Evolutionary conservation across 139 green algal species (phyloP).

Genomic region (Chlorokybus atmophyticus): DNA sequence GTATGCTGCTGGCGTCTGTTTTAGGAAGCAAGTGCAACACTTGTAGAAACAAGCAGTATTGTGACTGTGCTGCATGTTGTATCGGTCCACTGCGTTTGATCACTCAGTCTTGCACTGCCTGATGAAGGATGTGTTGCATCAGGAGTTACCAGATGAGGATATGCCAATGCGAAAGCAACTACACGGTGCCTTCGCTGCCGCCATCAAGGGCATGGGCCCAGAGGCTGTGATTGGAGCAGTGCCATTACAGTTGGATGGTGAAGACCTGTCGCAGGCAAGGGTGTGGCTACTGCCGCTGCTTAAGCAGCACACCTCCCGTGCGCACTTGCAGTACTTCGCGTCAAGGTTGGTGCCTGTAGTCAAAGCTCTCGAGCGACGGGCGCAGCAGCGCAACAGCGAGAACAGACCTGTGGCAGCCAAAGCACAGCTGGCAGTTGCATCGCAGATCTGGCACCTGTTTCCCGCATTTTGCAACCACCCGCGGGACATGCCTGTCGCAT

Average conservation of each 20-base stretch:
- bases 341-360: conserved; percentile 55
- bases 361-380: conserved; percentile 30
- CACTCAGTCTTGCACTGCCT: no score
- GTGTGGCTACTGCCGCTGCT: conserved; percentile 87
- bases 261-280: conserved; percentile 32
- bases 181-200: conserved; percentile 49
- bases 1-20: no score
- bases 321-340: conserved; percentile 18
- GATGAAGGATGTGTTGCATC: no score
- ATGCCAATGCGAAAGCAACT: no score
- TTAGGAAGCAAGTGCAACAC: no score
- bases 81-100: no score
- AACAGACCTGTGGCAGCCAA: not conserved
- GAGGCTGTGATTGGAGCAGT: conserved; percentile 18
- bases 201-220: conserved; percentile 48
- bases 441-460: conserved; percentile 71
- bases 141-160: no score
- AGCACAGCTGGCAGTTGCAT: not conserved
- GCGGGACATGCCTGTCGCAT: conserved; percentile 36
- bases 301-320: conserved; percentile 40
- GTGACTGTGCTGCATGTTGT: no score
- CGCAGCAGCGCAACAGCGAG: conserved; percentile 6
- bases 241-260: conserved; percentile 23
- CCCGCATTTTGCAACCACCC: conserved; percentile 65
- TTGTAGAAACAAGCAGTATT: no score